Evolutionary conservation across 2,329 filamentous ascomycete genomes (phyloP), one percentile per base, ranked within the genome.

Genomic region (Tolypocladium sp.): DNA sequence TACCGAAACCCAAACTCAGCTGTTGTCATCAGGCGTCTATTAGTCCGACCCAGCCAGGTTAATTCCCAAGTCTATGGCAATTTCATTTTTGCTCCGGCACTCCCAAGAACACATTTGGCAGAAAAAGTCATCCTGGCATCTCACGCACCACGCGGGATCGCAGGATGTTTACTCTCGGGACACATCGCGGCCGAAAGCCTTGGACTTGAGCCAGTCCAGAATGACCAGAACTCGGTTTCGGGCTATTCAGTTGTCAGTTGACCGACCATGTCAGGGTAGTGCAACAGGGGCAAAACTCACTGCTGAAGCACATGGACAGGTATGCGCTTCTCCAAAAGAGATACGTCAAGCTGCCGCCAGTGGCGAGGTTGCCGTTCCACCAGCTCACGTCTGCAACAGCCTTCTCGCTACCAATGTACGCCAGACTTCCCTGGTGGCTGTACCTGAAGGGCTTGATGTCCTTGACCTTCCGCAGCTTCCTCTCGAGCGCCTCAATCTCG

Each of bases 251-350:
- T 33, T 37, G 61, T 60, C 46, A 61, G 58, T 64, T 64, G 67
- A 57, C 42, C 22, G 15, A 51, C 27, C 46, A 30, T 12, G 7
- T 33, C 17, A n/a, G 27, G 15, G 4, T 10, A 33, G 37, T 7
- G n/a, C 10, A 20, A 0, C 38, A 27, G 46, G 22, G 44, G 51
- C 13, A 33, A 33, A 9, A 89, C 91, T 87, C 84, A 94, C 91
- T 92, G 86, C 92, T 97, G 77, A 99, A 99, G 85, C 93, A 97
- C 94, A 99, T 99, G 82, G 91, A 97, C 74, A 99, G 81, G 76
- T 99, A 99, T 58, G 93, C 94, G 72, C 90, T 95, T 74, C 92
- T 85, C 94, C 94, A 99, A 86, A 99, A 99, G 66, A 97, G 84
- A 79, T 96, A 99, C 59, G 94, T 99, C 77, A 97, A 80, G 69